A percentile compares a stretch with the other conserved stretches of the same genome.
phyloP scores from a whole-genome alignment of 306 rosid species.

The Astragalus membranaceus region DNA sequence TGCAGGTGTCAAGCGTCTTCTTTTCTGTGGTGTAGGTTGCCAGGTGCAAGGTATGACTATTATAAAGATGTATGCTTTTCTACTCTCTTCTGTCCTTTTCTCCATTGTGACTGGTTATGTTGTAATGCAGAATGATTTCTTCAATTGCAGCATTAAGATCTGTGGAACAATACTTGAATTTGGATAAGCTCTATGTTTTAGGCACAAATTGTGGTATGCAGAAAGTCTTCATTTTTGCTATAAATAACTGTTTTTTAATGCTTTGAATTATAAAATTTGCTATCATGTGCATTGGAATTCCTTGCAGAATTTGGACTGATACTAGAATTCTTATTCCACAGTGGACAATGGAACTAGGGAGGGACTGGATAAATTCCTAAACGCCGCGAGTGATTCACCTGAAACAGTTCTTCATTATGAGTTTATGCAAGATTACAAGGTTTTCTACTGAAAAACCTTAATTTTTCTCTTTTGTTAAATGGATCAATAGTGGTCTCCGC shows the following conservation, averaged over 20 bases:
- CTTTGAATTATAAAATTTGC: not conserved
- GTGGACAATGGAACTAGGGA: conserved; percentile 94
- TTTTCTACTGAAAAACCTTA: conserved; percentile 31
- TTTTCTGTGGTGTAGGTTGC: conserved; percentile 98
- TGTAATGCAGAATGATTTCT: conserved; percentile 96
- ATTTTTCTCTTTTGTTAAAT: too few species aligned
- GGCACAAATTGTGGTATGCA: conserved; percentile 96
- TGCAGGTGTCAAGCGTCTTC: conserved; percentile 93
- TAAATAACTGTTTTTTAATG: not conserved
- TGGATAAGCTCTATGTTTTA: conserved; percentile 92
- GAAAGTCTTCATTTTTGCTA: conserved; percentile 3
- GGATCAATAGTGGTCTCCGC: too few species aligned
- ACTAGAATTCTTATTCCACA: conserved; percentile 30
- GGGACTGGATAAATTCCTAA: conserved; percentile 91
- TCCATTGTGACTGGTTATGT: conserved; percentile 67
- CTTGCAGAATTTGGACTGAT: not conserved
- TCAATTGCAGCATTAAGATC: conserved; percentile 95
- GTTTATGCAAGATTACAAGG: conserved; percentile 99
- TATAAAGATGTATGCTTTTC: not conserved
- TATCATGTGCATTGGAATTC: not conserved
- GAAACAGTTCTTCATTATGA: conserved; percentile 97
- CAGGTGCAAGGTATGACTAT: conserved; percentile 82
- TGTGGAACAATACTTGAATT: conserved; percentile 80
- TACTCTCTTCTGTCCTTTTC: conserved; percentile 28
- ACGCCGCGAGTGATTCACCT: conserved; percentile 85